Conservation (phyloP, 1,139 yeast species). For the Suhomyces bribrorum region DNA sequence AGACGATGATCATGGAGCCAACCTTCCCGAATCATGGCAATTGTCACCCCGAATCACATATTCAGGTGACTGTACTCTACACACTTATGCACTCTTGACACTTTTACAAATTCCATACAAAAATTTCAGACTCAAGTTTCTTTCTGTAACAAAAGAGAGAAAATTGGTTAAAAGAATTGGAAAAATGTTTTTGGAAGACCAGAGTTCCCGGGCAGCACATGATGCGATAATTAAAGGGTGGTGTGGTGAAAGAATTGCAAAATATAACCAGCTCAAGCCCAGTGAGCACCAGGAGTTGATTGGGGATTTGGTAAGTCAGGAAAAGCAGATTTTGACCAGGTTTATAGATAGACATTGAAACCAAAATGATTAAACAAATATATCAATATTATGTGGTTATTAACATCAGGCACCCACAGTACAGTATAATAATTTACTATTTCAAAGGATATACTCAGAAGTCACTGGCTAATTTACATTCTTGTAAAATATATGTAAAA, state of each 20-base stretch:
- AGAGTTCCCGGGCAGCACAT: constrained; percentile 8
- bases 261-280: constrained; percentile 13
- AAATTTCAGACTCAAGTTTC: constrained; percentile 17
- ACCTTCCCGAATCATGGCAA: constrained; percentile 36
- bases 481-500: too few relatives aligned
- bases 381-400: too few relatives aligned
- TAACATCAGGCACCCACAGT: too few relatives aligned
- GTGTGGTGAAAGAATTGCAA: constrained; percentile 19
- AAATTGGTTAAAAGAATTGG: constrained; percentile 16
- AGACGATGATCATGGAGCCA: constrained; percentile 16
- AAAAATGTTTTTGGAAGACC: constrained; percentile 12
- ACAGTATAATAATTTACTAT: too few relatives aligned
- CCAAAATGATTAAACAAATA: too few relatives aligned
- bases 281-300: constrained; percentile 14
- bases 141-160: constrained; percentile 12
- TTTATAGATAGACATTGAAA: too few relatives aligned
- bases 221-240: constrained; percentile 17
- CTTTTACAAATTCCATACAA: constrained; percentile 20
- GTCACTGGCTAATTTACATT: too few relatives aligned
- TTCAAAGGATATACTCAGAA: too few relatives aligned
- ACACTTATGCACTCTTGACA: constrained; percentile 34
- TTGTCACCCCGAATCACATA: constrained; percentile 32
- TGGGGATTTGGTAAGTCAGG: constrained; percentile 16
- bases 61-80: constrained; percentile 40
- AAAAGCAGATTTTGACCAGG: constrained; percentile 17